Evolutionary conservation across 2,329 filamentous ascomycete species (phyloP).

Genomic region (Neoascochyta sp.): DNA sequence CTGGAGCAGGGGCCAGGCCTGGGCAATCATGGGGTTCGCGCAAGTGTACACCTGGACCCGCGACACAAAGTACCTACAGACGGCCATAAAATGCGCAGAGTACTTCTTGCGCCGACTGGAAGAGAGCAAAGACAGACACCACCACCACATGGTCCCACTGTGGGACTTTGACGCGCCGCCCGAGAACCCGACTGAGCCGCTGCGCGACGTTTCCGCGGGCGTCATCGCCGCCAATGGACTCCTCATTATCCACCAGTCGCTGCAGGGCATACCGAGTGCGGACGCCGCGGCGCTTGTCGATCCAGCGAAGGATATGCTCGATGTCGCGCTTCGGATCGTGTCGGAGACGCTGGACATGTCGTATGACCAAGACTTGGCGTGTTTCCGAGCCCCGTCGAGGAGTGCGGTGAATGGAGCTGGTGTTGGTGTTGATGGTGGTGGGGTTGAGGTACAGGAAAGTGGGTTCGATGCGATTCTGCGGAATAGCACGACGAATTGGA

Average conservation of each 20-base stretch:
- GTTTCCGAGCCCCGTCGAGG: slow-evolving; percentile 13
- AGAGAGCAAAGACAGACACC: slow-evolving; percentile 27
- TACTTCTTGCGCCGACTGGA: slow-evolving; percentile 46
- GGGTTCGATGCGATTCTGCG: slow-evolving; percentile 46
- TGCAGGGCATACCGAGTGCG: slow-evolving; percentile 15
- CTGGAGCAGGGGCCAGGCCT: slow-evolving; percentile 51
- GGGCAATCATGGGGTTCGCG: slow-evolving; percentile 49
- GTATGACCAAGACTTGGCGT: slow-evolving; percentile 26
- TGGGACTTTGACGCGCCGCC: slow-evolving; percentile 54
- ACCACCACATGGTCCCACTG: slow-evolving; percentile 38
- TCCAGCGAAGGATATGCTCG: slow-evolving; percentile 12
- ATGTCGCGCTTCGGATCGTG: slow-evolving; percentile 20
- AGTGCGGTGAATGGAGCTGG: slow-evolving; percentile 12
- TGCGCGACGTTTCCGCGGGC: slow-evolving; percentile 41
- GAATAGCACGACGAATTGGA: slow-evolving; percentile 49
- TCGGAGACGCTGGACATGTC: slow-evolving; percentile 30
- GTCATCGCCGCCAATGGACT: slow-evolving; percentile 44
- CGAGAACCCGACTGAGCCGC: slow-evolving; percentile 28
- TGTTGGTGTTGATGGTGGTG: slow-evolving; percentile 3
- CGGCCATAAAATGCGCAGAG: slow-evolving; percentile 45
- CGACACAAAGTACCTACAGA: slow-evolving; percentile 42
- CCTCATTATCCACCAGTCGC: slow-evolving; percentile 38
- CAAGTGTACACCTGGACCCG: slow-evolving; percentile 49
- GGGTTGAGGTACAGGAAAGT: slow-evolving; percentile 23
- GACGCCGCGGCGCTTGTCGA: slow-evolving; percentile 2